phyloP scores from a whole-genome alignment of 176 grass and related monocot species.

The Lolium rigidum region DNA sequence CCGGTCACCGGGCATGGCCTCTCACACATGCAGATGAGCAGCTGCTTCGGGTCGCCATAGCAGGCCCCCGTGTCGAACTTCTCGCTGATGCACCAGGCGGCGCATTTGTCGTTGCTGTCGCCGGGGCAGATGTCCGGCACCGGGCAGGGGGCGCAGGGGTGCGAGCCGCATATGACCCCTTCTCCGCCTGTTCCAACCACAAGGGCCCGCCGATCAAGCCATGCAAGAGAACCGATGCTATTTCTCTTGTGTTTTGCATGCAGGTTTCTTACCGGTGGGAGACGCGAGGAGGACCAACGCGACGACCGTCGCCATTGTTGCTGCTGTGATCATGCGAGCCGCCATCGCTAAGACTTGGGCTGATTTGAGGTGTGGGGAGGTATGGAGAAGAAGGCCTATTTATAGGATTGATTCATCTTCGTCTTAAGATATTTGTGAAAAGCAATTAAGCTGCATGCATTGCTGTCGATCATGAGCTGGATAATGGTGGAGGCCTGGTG shows the following conservation, averaged over 20 bases:
- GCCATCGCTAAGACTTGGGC: background rate
- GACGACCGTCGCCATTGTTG: background rate
- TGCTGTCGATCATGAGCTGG: background rate
- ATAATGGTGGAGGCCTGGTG: too few relatives aligned
- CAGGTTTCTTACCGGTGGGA: background rate
- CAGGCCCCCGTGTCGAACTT: constrained; percentile 22
- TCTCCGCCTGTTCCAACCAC: background rate
- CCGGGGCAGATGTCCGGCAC: background rate
- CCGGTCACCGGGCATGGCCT: too few relatives aligned
- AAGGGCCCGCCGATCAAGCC: background rate
- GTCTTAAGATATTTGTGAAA: background rate
- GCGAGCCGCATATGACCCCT: background rate
- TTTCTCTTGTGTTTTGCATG: background rate
- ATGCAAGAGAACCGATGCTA: background rate
- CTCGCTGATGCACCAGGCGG: constrained; percentile 18
- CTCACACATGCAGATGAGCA: background rate
- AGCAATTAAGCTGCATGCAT: background rate
- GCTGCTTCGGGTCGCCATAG: background rate
- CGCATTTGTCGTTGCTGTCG: background rate
- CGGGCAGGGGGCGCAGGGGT: background rate
- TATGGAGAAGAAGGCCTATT: background rate
- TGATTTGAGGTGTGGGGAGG: background rate
- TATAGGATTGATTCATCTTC: background rate
- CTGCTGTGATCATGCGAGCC: background rate
- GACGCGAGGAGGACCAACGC: background rate